Conservation (phyloP, 768 basidiomycete genomes). For the Panellus pusillus region DNA sequence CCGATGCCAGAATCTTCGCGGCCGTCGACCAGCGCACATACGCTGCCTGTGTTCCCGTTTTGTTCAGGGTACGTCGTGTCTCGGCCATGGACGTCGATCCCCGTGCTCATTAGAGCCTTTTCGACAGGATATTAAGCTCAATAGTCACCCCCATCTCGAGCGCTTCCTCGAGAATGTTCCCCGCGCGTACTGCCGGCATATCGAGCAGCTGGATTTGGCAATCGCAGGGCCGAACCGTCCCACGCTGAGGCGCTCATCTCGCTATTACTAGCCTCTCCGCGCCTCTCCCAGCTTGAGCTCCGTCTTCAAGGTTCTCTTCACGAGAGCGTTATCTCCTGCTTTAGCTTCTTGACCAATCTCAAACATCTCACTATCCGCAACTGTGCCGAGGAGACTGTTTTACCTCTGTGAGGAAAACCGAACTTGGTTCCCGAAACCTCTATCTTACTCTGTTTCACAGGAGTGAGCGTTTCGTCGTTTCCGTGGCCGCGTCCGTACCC, state of each 20-base stretch:
- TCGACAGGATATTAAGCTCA: conserved; percentile 50
- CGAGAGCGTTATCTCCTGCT: conserved; percentile 48
- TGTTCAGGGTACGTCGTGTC: conserved; percentile 51
- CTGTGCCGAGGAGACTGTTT: conserved; percentile 36
- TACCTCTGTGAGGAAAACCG: conserved; percentile 43
- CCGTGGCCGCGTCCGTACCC: conserved; percentile 61
- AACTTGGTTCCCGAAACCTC: conserved; percentile 4
- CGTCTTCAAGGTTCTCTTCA: conserved; percentile 50
- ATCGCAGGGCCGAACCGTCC: conserved; percentile 28
- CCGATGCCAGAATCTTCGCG: conserved; percentile 49
- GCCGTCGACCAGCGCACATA: conserved; percentile 51
- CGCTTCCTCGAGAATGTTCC: conserved; percentile 62
- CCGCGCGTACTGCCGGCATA: conserved; percentile 45
- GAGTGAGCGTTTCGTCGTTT: conserved; percentile 70
- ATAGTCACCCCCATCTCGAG: conserved; percentile 43
- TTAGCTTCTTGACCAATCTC: conserved; percentile 44
- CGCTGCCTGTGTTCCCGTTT: conserved; percentile 52
- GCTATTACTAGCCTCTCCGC: conserved; percentile 49
- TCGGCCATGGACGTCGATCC: conserved; percentile 6
- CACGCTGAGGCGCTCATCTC: conserved; percentile 49
- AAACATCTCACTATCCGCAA: conserved; percentile 50
- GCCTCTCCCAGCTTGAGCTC: conserved; percentile 49
- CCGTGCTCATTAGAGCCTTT: conserved; percentile 17
- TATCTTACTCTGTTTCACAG: conserved; percentile 29
- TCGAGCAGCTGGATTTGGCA: conserved; percentile 54